These are phyloP conservation scores for Monilinia fructicola DNA, from an alignment of 2,329 filamentous ascomycete genomes.

Conservation along the genomic window DNA sequence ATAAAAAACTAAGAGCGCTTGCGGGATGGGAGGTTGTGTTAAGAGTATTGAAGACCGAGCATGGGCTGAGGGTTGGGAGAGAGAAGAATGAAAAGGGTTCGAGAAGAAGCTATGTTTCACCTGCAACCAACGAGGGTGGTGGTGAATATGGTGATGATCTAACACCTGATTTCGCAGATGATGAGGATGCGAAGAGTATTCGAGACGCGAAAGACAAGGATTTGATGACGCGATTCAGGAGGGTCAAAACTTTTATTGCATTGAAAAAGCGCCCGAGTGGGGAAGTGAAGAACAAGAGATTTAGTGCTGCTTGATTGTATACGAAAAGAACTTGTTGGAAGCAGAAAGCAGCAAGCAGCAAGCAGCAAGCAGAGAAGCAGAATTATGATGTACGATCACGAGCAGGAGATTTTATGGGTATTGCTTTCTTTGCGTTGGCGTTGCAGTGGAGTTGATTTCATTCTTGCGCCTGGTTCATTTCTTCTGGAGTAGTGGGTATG, in stretches of 20 bases:
- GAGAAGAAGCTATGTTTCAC: constrained; percentile 15
- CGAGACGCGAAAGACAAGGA: constrained; percentile 66
- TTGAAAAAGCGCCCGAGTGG: constrained; percentile 50
- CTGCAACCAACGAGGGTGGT: constrained; percentile 4
- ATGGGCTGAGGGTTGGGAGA: constrained; percentile 38
- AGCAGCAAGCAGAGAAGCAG: neutral
- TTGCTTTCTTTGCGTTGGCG: constrained; percentile 6
- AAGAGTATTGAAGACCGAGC: constrained; percentile 58
- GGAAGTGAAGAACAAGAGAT: constrained; percentile 18
- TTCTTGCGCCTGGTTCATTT: neutral
- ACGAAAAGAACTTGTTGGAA: neutral
- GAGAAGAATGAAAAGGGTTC: constrained; percentile 26
- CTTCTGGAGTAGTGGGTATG: neutral
- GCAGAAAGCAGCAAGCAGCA: neutral
- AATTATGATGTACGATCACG: constrained; percentile 14
- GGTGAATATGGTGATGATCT: constrained; percentile 17
- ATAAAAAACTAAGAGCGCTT: constrained; percentile 39
- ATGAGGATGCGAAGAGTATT: constrained; percentile 43
- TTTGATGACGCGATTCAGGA: constrained; percentile 68
- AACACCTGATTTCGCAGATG: constrained; percentile 33
- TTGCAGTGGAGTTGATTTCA: neutral
- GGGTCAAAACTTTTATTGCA: constrained; percentile 70
- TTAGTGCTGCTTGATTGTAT: constrained; percentile 10
- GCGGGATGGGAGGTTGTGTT: constrained; percentile 57
- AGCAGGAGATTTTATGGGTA: constrained; percentile 3